Percentiles rank a stretch among this genome's conserved stretches.
Evolutionary conservation across 345 rosid genomes (phyloP).

Genomic region (Brassica nigra): DNA sequence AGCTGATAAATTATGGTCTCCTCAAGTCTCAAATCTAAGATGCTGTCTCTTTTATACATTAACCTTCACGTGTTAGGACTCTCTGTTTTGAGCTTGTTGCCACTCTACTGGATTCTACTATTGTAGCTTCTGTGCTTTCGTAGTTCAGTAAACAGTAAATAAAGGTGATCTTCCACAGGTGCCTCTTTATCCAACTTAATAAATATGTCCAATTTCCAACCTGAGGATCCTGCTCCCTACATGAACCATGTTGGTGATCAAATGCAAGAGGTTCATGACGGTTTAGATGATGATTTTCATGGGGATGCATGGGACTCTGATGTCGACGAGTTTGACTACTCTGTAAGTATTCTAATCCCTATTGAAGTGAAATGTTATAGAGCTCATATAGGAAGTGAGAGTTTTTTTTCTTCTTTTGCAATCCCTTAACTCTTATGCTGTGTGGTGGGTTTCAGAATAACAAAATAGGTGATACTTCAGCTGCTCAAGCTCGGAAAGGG

Average conservation of each 20-base stretch:
- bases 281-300: slow-evolving; percentile 51
- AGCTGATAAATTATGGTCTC: background rate
- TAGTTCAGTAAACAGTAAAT: background rate
- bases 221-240: slow-evolving; percentile 63
- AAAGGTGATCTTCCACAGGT: slow-evolving; percentile 25
- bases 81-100: background rate
- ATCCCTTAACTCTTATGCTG: background rate
- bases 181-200: background rate
- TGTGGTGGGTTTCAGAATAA: background rate
- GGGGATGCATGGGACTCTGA: slow-evolving; percentile 67
- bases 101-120: background rate
- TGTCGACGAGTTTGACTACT: slow-evolving; percentile 61
- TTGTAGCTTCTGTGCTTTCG: background rate
- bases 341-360: slow-evolving; percentile 39
- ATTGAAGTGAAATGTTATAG: background rate
- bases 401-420: background rate
- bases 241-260: slow-evolving; percentile 56
- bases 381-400: background rate
- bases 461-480: background rate
- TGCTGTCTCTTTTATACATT: background rate
- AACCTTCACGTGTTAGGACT: background rate
- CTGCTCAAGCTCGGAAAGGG: background rate
- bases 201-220: slow-evolving; percentile 63
- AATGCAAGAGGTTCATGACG: slow-evolving; percentile 42
- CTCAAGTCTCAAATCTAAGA: background rate